phyloP scores from a whole-genome alignment of 129 eudicot genomes.

The Flaveria bidentis region DNA sequence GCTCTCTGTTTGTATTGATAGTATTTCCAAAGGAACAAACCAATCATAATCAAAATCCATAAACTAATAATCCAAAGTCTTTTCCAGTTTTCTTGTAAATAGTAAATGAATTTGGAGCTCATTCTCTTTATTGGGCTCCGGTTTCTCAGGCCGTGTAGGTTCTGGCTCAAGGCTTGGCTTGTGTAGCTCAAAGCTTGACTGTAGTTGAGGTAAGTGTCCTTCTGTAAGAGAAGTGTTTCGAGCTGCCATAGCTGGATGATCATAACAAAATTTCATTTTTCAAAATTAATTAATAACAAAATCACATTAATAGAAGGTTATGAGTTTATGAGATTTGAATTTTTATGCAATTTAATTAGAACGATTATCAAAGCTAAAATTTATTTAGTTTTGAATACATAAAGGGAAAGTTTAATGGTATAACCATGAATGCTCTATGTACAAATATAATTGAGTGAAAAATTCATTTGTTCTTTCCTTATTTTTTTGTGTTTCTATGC shows the following conservation, averaged over 20 bases:
- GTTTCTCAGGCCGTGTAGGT: conserved; percentile 72
- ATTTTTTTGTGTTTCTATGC: not conserved
- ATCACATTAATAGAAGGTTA: not conserved
- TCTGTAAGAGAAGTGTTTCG: conserved; percentile 94
- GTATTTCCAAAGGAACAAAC: conserved; percentile 84
- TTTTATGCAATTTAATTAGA: not conserved
- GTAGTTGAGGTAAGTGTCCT: conserved; percentile 93
- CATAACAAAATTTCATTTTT: conserved; percentile 13
- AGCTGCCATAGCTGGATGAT: conserved; percentile 93
- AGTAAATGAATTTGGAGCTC: conserved; percentile 63
- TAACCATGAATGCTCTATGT: not conserved
- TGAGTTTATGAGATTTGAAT: not conserved
- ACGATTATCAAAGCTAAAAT: not conserved
- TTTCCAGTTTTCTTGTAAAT: conserved; percentile 80
- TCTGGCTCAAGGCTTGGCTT: conserved; percentile 98
- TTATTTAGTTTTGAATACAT: not conserved
- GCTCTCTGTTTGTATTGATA: conserved; percentile 68
- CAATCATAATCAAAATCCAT: conserved; percentile 79
- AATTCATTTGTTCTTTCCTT: not conserved
- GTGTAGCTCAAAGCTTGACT: conserved; percentile 98
- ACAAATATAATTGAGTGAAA: not conserved
- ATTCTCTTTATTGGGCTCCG: conserved; percentile 56
- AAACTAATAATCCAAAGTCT: conserved; percentile 79
- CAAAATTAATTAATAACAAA: not conserved
- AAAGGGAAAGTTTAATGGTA: not conserved